Conservation (phyloP, 1,284 basidiomycete species). For the Exsudoporus floridanus region DNA sequence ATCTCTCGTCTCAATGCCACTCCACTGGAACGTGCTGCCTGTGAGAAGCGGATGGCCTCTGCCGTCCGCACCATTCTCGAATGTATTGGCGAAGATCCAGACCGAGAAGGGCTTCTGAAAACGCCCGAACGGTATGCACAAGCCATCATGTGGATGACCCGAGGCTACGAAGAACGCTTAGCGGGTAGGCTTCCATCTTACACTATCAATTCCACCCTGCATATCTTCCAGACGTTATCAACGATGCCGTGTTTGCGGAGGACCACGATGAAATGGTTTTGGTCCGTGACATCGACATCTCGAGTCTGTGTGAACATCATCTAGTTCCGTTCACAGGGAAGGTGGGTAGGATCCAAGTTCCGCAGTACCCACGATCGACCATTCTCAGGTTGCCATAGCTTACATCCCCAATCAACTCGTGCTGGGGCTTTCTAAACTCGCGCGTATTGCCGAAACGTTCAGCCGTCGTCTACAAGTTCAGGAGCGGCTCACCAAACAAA, state of each 20-base stretch:
- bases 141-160: slow-evolving; percentile 98
- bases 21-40: slow-evolving; percentile 64
- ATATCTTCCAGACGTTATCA: slow-evolving; percentile 81
- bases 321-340: slow-evolving; percentile 98
- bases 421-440: slow-evolving; percentile 95
- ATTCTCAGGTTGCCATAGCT: slow-evolving; percentile 65
- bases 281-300: slow-evolving; percentile 96
- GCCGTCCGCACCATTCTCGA: slow-evolving; percentile 94
- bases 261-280: slow-evolving; percentile 99
- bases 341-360: slow-evolving; percentile 49
- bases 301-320: slow-evolving; percentile 98
- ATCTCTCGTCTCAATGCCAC: slow-evolving; percentile 81
- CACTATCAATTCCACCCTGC: slow-evolving; percentile 10
- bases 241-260: slow-evolving; percentile 98
- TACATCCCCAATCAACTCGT: slow-evolving; percentile 98
- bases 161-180: slow-evolving; percentile 95
- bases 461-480: slow-evolving; percentile 95
- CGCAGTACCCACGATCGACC: slow-evolving; percentile 17
- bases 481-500: slow-evolving; percentile 96
- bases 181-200: slow-evolving; percentile 53
- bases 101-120: slow-evolving; percentile 85
- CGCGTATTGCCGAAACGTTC: slow-evolving; percentile 97
- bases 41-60: slow-evolving; percentile 76
- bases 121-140: slow-evolving; percentile 98
- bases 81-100: slow-evolving; percentile 97